Evolutionary conservation across 2,329 filamentous ascomycete genomes (phyloP), one percentile per base, ranked within the genome.

Genomic region (Mycosphaerelloides madeirae): DNA sequence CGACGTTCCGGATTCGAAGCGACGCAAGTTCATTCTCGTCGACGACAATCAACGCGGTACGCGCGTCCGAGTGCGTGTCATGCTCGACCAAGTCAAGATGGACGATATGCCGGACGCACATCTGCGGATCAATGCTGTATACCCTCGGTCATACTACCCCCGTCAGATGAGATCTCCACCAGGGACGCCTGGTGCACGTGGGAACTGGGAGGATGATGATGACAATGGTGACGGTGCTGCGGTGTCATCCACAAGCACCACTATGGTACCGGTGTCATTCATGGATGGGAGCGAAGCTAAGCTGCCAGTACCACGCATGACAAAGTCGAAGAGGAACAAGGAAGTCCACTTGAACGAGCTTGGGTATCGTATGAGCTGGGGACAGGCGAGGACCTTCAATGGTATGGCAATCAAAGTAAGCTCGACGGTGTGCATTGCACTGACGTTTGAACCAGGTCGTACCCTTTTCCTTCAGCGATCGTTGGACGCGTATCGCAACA

Each of bases 61-160:
- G 39, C 80, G 89, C 32, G 83, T 96, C 1, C 83, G 91, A 13
- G 90, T 97, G 35, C 85, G 90, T 50, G 90, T 96, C 40, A 93
- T 86, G 52, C 80, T 98, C n/a, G 88, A 96, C 62, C 83, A 84
- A 34, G 89, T 96, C 57, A 85, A 96, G 64, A 94, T 93, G 72
- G 85, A 90, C 60, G 91, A 97, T 68, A 95, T 97, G 62, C 91
- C 91, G 1, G 91, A 97, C 66, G 93, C 87, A 13, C 96, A 95
- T 71, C 86, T 91, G 55, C 89, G 89, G 69, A 81, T 80, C 43
- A 91, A 91, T 58, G 88, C 87, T 8, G 90, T 97, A 2, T 97
- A 84, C 60, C 91, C 90, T 7, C 84, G 89, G 37, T 90, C 87
- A 44, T 97, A 91, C 69, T 95, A 93, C 64, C 87, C 90, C 1